Evolutionary conservation across 768 basidiomycete genomes (phyloP), one percentile per base, ranked within the genome.

Genomic region (Kwoniella dendrophila): DNA sequence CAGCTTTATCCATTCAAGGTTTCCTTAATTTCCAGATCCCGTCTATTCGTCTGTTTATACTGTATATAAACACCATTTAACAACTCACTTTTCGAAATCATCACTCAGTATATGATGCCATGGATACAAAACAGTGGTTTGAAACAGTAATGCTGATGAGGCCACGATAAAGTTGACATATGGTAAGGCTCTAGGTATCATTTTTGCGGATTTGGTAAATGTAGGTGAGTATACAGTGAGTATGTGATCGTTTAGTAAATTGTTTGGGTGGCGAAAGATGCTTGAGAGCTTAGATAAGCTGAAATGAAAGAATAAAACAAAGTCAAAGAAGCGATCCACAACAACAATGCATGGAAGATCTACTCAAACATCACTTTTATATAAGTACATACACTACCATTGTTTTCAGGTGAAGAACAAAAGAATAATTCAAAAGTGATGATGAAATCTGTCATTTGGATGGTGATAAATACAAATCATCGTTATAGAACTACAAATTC

Each of bases 121-220:
- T 24, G 63, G 63, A 12, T 44, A 59, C 3, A 64, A 33, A 4
- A 64, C 55, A 0, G 29, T 34, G n/a, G 53, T 41, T 30, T 64
- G 63, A 27, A 64, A 53, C 0, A 50, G 8, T 14, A 64, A 27
- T 0, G 63, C 56, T 14, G 55, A 30, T 4, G 49, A 24, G 4
- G 63, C 63, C 26, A 64, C 44, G 33, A 44, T 57, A 38, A 64
- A 64, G 51, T 64, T 64, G 32, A 60, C 33, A 20, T 53, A 52
- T 5, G 62, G 62, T 12, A 63, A 26, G 24, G 48, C 45, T 63
- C 62, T 27, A n/a, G 62, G 62, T 22, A 63, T 56, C 55, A 63
- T 57, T 11, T n/a, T 44, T 40, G 43, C n/a, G n/a, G 43, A 8
- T 4, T 44, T 22, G 43, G n/a, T 14, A 44, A 24, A 10, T 18